Percentiles rank a stretch among this genome's conserved stretches.
Evolutionary conservation across 148 eudicot species (phyloP).

Genomic region (Fagopyrum tataricum): DNA sequence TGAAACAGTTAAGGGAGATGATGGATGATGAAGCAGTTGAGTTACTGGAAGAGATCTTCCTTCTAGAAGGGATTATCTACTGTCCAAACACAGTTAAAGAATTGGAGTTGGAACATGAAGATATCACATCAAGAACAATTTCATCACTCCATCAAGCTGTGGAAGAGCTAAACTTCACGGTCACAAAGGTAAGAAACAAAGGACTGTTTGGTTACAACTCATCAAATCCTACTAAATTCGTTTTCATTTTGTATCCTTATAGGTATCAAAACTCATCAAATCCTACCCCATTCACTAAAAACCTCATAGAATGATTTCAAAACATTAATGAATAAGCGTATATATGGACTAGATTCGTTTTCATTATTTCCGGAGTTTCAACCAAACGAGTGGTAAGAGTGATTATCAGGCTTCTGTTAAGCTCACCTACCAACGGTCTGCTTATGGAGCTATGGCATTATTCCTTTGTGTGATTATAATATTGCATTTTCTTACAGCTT

Average conservation of each 20-base stretch:
- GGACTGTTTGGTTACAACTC: no score
- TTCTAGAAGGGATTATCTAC: conserved; percentile 57
- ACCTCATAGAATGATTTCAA: no score
- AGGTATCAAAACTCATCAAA: no score
- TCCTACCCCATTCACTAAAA: no score
- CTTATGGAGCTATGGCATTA: background rate
- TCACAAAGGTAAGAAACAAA: conserved; percentile 36
- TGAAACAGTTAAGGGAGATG: conserved; percentile 45
- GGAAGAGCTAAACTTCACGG: conserved; percentile 47
- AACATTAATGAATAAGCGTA: no score
- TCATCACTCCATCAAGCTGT: conserved; percentile 52
- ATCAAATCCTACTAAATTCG: no score
- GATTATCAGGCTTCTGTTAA: background rate
- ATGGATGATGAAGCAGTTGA: conserved; percentile 54
- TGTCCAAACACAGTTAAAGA: conserved; percentile 45
- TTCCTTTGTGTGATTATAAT: background rate
- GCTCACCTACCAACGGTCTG: background rate
- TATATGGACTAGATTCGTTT: no score
- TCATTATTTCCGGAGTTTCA: background rate
- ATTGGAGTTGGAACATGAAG: conserved; percentile 46
- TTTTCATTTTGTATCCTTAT: no score
- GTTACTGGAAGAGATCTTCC: conserved; percentile 60
- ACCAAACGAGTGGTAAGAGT: background rate
- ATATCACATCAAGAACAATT: conserved; percentile 42
- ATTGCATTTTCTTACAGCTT: conserved; percentile 25